Percentiles rank a stretch among this genome's conserved stretches.
Evolutionary conservation across 108 stramenopile genomes (phyloP).

Genomic region (Asterionellopsis glacialis): DNA sequence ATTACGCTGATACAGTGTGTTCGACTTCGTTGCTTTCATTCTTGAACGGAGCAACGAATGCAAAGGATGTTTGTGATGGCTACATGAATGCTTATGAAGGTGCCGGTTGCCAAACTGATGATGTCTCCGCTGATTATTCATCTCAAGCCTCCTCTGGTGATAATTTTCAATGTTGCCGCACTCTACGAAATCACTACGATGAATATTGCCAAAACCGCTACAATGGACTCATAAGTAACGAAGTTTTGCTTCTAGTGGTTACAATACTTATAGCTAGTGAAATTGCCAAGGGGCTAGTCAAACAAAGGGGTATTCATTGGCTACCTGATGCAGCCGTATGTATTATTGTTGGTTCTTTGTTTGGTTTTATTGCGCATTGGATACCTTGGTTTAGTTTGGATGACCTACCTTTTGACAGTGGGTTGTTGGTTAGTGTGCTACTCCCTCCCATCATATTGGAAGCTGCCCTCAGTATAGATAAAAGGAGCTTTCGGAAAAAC

Average conservation of each 20-base stretch:
- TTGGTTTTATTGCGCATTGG: background rate
- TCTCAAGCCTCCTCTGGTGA: conserved; percentile 69
- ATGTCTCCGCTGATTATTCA: conserved; percentile 57
- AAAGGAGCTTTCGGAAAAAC: conserved; percentile 68
- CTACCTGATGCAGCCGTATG: conserved; percentile 81
- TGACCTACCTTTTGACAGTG: conserved; percentile 64
- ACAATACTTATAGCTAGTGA: conserved; percentile 68
- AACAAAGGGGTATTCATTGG: conserved; percentile 45
- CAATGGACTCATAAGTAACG: conserved; percentile 34
- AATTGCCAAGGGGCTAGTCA: conserved; percentile 59
- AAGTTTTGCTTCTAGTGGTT: conserved; percentile 61
- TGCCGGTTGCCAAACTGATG: conserved; percentile 60
- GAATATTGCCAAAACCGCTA: conserved; percentile 51
- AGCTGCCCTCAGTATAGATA: conserved; percentile 73
- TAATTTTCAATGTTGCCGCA: conserved; percentile 40
- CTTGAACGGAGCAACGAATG: conserved; percentile 78
- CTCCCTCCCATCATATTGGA: conserved; percentile 88
- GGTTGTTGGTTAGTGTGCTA: conserved; percentile 78
- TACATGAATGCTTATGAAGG: conserved; percentile 68
- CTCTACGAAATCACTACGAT: background rate
- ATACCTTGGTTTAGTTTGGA: conserved; percentile 5
- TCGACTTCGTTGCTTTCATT: conserved; percentile 66
- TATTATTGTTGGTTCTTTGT: conserved; percentile 60
- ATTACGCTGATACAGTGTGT: conserved; percentile 43
- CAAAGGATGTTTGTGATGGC: conserved; percentile 73